Percentiles rank a stretch among this genome's conserved stretches.
These are phyloP conservation scores for Cardamine occulta DNA, from an alignment of 345 rosid genomes.

Conservation along the genomic window DNA sequence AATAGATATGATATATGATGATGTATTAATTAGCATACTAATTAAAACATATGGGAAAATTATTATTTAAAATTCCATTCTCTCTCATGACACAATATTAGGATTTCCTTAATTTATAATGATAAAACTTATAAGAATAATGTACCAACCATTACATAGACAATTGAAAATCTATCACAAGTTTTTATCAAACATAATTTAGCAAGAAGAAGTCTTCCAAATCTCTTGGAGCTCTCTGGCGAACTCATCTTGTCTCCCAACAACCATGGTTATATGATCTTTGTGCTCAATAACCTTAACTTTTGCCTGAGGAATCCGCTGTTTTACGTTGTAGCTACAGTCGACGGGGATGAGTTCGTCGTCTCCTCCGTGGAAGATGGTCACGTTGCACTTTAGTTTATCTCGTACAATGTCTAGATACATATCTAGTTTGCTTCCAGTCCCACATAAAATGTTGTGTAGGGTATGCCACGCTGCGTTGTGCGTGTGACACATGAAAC, in stretches of 20 bases:
- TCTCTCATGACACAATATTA: constrained; percentile 27
- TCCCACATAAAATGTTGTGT: constrained; percentile 93
- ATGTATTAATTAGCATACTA: constrained; percentile 1
- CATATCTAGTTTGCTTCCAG: constrained; percentile 76
- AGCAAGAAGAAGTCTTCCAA: constrained; percentile 55
- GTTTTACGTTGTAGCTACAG: constrained; percentile 75
- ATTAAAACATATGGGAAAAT: constrained; percentile 1
- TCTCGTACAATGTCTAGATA: constrained; percentile 74
- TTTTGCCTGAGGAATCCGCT: constrained; percentile 65
- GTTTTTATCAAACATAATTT: constrained; percentile 20
- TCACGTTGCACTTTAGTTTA: constrained; percentile 64
- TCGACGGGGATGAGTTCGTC: constrained; percentile 87
- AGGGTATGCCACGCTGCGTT: constrained; percentile 97
- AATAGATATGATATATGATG: neutral
- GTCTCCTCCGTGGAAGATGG: constrained; percentile 74
- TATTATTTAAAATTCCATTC: constrained; percentile 31
- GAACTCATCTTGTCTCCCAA: constrained; percentile 80
- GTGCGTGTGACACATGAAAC: constrained; percentile 93
- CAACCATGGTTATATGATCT: constrained; percentile 92
- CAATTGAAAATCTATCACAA: constrained; percentile 18
- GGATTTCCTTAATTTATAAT: constrained; percentile 35
- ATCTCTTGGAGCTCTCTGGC: constrained; percentile 82
- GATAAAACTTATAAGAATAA: neutral
- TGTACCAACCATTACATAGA: constrained; percentile 15
- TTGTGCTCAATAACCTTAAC: constrained; percentile 70